Evolutionary conservation across 352 stramenopile species (phyloP).

Genomic region (Globisporangium acanthophoron): DNA sequence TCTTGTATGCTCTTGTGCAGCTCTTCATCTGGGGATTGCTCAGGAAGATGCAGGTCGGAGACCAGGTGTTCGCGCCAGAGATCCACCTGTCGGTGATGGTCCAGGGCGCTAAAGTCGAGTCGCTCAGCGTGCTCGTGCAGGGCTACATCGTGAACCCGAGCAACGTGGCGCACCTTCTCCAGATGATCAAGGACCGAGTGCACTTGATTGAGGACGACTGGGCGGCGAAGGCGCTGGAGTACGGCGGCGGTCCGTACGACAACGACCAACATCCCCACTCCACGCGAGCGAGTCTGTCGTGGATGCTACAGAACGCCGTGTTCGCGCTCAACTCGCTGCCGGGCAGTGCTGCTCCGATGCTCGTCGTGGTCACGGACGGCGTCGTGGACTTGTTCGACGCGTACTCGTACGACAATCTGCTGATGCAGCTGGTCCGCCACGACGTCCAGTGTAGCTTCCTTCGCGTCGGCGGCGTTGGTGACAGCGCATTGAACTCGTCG

Average conservation of each 20-base stretch:
- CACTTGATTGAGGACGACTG: constrained; percentile 82
- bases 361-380: constrained; percentile 82
- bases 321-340: constrained; percentile 86
- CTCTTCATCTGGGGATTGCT: constrained; percentile 71
- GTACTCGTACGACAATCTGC: constrained; percentile 79
- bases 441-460: constrained; percentile 86
- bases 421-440: constrained; percentile 87
- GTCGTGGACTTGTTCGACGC: constrained; percentile 76
- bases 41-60: constrained; percentile 49
- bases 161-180: constrained; percentile 55
- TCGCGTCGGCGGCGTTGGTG: constrained; percentile 43
- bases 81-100: constrained; percentile 80
- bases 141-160: constrained; percentile 60
- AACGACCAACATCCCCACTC: constrained; percentile 13
- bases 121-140: constrained; percentile 77
- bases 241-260: constrained; percentile 8
- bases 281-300: constrained; percentile 53
- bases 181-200: constrained; percentile 69
- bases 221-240: constrained; percentile 37
- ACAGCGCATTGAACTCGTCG: constrained; percentile 54
- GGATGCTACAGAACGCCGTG: constrained; percentile 79
- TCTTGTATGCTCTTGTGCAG: constrained; percentile 15
- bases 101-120: constrained; percentile 72
- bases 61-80: constrained; percentile 45
- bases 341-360: constrained; percentile 59